phyloP scores from a whole-genome alignment of 2,329 filamentous ascomycete genomes.

The Setomelanomma holmii region DNA sequence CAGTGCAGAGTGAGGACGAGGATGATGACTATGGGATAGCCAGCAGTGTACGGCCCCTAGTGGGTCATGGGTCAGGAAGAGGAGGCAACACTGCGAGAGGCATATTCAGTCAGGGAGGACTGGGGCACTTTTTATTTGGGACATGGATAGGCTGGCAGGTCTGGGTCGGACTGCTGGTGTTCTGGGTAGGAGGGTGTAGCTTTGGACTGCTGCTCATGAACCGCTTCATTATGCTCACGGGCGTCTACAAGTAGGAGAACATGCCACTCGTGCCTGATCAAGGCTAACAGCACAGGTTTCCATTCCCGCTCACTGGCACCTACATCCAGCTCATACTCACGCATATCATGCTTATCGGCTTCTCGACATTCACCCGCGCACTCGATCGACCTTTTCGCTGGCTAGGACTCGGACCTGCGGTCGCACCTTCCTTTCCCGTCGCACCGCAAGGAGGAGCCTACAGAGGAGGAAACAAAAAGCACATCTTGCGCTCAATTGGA shows the following conservation, averaged over 20 bases:
- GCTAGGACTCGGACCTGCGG: conserved; percentile 53
- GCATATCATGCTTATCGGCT: conserved; percentile 56
- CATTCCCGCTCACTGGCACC: conserved; percentile 60
- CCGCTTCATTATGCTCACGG: conserved; percentile 59
- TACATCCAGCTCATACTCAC: conserved; percentile 60
- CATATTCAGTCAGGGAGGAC: conserved; percentile 51
- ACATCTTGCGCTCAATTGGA: conserved; percentile 33
- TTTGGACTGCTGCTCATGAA: conserved; percentile 60
- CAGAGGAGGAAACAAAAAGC: conserved; percentile 31
- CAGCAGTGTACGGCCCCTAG: conserved; percentile 48
- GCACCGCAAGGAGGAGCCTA: conserved; percentile 41
- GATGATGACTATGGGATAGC: conserved; percentile 52
- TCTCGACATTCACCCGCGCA: conserved; percentile 57
- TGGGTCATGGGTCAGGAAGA: conserved; percentile 41
- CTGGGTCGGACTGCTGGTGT: conserved; percentile 56
- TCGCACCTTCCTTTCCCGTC: conserved; percentile 53
- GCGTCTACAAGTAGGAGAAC: conserved; percentile 51
- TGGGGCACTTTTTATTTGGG: conserved; percentile 58
- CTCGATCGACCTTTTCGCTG: conserved; percentile 51
- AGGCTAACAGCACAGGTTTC: conserved; percentile 52
- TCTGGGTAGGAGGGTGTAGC: conserved; percentile 57
- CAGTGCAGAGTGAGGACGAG: conserved; percentile 56
- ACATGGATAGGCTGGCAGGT: conserved; percentile 57
- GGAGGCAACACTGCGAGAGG: conserved; percentile 20
- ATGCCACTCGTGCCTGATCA: neutral